Conservation (phyloP, 768 basidiomycete species). For the Cystofilobasidium macerans region DNA sequence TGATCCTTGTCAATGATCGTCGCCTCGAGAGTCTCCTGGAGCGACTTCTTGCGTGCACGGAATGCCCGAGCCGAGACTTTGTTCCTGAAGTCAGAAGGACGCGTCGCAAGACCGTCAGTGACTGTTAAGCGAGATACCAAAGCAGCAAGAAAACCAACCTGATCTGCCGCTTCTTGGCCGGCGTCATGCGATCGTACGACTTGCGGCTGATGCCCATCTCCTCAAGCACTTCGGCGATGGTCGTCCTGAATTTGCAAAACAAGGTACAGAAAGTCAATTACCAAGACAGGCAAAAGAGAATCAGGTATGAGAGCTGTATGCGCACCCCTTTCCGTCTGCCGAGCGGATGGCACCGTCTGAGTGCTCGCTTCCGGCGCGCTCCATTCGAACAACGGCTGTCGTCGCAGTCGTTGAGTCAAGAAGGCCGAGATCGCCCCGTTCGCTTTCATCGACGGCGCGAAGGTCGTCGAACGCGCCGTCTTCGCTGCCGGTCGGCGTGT, state of each 20-base stretch:
- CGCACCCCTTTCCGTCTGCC: conserved; percentile 1
- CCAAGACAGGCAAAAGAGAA: neutral
- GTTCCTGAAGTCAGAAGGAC: neutral
- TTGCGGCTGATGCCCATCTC: conserved; percentile 13
- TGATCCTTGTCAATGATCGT: neutral
- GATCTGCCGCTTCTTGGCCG: conserved; percentile 19
- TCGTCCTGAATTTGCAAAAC: neutral
- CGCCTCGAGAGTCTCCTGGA: conserved; percentile 10
- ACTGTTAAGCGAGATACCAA: no score
- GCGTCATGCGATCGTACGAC: conserved; percentile 5
- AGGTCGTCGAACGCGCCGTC: neutral
- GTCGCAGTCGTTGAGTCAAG: neutral
- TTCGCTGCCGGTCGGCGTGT: neutral
- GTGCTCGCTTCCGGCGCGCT: neutral
- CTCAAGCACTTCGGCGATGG: conserved; percentile 11
- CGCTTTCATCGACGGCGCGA: neutral
- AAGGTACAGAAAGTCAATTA: neutral
- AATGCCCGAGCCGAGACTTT: conserved; percentile 14
- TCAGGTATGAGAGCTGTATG: neutral
- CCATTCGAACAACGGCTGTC: neutral
- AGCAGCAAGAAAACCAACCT: neutral
- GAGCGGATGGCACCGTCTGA: neutral
- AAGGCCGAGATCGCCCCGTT: neutral
- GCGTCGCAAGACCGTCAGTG: neutral
- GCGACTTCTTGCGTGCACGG: conserved; percentile 11